Conservation (phyloP, 208 protist genomes). For the Leishmania major region DNA sequence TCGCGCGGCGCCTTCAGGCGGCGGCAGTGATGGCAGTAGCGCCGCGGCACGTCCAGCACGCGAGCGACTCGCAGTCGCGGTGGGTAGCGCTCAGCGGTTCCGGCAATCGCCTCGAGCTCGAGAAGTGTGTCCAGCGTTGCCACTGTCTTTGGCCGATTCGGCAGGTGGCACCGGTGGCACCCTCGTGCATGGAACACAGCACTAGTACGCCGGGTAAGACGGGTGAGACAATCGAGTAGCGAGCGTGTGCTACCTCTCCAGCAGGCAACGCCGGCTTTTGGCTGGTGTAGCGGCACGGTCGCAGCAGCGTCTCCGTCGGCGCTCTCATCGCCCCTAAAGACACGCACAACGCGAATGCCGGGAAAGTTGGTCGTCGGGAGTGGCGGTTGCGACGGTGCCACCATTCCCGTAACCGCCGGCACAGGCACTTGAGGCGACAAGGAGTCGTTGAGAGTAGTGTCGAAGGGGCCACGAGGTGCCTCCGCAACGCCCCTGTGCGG, state of each 20-base stretch:
- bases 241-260: not conserved
- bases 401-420: not conserved
- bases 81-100: constrained; percentile 32
- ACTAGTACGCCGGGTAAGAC: no score
- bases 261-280: not conserved
- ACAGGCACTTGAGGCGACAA: not conserved
- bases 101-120: constrained; percentile 48
- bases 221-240: not conserved
- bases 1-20: constrained; percentile 88
- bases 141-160: not conserved
- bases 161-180: not conserved
- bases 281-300: not conserved
- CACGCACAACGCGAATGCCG: not conserved
- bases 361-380: not conserved
- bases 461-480: not conserved
- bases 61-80: constrained; percentile 31
- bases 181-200: not conserved
- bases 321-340: not conserved
- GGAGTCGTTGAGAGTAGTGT: not conserved
- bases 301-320: not conserved
- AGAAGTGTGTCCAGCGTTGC: constrained; percentile 13
- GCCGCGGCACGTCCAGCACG: constrained; percentile 63
- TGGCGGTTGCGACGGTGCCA: not conserved
- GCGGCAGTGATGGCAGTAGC: constrained; percentile 65
- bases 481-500: no score